phyloP scores from a whole-genome alignment of 2,329 filamentous ascomycete species.

The Arthrinium puccinioides region DNA sequence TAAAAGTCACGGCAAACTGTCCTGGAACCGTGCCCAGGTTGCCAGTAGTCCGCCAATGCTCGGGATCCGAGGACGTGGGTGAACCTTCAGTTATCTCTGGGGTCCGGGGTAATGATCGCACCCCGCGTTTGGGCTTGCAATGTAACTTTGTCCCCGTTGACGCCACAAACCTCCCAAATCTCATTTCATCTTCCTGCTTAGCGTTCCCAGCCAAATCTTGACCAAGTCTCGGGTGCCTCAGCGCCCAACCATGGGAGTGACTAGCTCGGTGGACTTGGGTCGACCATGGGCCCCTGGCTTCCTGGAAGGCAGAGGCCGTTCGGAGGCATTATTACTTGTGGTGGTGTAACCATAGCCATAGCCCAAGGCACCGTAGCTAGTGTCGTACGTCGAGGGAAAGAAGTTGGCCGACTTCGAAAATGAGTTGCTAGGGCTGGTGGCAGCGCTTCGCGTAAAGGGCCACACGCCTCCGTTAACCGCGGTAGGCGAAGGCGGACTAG shows the following conservation, averaged over 20 bases:
- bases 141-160: too few species aligned
- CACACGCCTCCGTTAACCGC: constrained; percentile 37
- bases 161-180: too few species aligned
- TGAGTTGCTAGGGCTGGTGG: constrained; percentile 45
- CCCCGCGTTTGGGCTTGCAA: too few species aligned
- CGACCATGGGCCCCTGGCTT: constrained; percentile 47
- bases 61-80: too few species aligned
- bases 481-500: constrained; percentile 47
- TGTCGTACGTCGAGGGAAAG: constrained; percentile 48
- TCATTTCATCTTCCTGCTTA: too few species aligned
- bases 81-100: too few species aligned
- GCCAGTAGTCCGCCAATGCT: too few species aligned
- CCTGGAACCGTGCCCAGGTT: too few species aligned
- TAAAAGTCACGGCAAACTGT: too few species aligned
- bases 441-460: constrained; percentile 45
- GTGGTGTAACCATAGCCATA: constrained; percentile 30
- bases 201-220: too few species aligned
- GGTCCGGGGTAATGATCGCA: too few species aligned
- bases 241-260: constrained; percentile 50
- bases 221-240: too few species aligned
- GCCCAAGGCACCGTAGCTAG: constrained; percentile 28
- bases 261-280: constrained; percentile 56
- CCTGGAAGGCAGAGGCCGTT: constrained; percentile 50
- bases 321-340: constrained; percentile 28
- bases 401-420: constrained; percentile 36